Evolutionary conservation across 352 stramenopile genomes (phyloP).

Genomic region (Thraustotheca clavata): DNA sequence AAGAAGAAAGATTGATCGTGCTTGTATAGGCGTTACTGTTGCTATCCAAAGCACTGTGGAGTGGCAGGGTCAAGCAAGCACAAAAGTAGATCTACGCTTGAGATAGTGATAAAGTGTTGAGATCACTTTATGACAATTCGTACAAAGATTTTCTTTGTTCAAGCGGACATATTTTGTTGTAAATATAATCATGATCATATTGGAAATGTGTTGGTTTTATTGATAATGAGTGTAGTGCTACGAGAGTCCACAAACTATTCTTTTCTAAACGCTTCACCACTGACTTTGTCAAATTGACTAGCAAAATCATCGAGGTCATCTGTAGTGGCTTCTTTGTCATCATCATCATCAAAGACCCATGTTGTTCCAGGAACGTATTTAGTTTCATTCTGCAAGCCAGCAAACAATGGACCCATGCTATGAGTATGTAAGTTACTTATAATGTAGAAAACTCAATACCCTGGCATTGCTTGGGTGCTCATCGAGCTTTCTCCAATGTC

Average conservation of each 20-base stretch:
- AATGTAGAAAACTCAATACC: conserved; percentile 30
- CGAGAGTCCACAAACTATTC: conserved; percentile 46
- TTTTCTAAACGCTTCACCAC: conserved; percentile 77
- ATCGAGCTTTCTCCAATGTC: conserved; percentile 86
- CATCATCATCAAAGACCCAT: conserved; percentile 84
- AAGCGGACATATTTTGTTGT: too few relatives aligned
- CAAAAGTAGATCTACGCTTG: neutral
- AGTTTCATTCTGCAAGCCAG: conserved; percentile 53
- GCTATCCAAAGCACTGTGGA: conserved; percentile 21
- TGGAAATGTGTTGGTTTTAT: too few relatives aligned
- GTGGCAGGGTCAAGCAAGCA: conserved; percentile 20
- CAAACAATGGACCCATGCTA: conserved; percentile 69
- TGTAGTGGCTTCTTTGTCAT: conserved; percentile 32
- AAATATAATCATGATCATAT: too few relatives aligned
- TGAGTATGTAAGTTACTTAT: neutral
- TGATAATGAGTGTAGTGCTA: too few relatives aligned
- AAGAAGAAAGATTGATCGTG: neutral
- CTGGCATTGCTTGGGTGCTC: conserved; percentile 72
- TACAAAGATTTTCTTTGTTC: too few relatives aligned
- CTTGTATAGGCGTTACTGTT: conserved; percentile 21
- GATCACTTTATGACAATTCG: too few relatives aligned
- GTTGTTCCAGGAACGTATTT: conserved; percentile 83
- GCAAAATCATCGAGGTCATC: conserved; percentile 76
- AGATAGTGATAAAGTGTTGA: too few relatives aligned
- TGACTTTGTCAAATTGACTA: conserved; percentile 82